Base-by-base conservation (phyloP, 129 eudicot genomes). In the Scalesia atractyloides region DNA sequence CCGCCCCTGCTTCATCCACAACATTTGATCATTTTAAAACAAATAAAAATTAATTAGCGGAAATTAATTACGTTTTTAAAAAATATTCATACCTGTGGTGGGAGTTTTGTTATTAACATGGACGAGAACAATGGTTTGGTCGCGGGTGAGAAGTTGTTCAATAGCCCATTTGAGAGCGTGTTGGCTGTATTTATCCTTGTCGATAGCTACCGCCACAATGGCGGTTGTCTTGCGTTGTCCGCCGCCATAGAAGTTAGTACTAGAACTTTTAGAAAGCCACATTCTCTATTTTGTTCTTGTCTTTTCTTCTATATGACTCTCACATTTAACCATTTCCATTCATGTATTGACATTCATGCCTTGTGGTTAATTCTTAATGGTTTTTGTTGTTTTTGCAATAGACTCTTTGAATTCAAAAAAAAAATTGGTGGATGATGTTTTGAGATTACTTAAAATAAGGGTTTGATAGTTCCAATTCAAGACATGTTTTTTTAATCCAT, bases 201-300 rank as follows among this genome's bases (percentile, higher is more conserved):
- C 87, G 9, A 86, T 86, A 0, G 91, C 91, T 36, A 86, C 85
- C 19, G 87, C 91, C 50, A 86, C 86, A 72, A 80, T 52, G 48
- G 77, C 62, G 47, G 68, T 63, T 34, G 51, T 59, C 50, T 62
- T 72, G 43, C 74, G 75, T 30, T 22, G 73, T 51, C 79, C 75
- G 0, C 64, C 66, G 4, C 75, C 53, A 65, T 77, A 24, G 47
- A 53, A 73, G 69, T 41, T 73, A 41, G 46, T 41, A 16, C 79
- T 67, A 18, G 50, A 2, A n/a, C 56, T 58, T 26, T 66, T 81
- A 10, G 65, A 24, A 53, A 76, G 78, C 87, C 84, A 79, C 87
- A 79, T 79, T 60, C 39, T 70, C 14, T 43, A 13, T 71, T 56
- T 44, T 56, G 9, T 9, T 41, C 73, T 34, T 63, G 64, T 43